Base-by-base conservation (phyloP, 1,284 basidiomycete genomes). In the Tylopilus sp. region DNA sequence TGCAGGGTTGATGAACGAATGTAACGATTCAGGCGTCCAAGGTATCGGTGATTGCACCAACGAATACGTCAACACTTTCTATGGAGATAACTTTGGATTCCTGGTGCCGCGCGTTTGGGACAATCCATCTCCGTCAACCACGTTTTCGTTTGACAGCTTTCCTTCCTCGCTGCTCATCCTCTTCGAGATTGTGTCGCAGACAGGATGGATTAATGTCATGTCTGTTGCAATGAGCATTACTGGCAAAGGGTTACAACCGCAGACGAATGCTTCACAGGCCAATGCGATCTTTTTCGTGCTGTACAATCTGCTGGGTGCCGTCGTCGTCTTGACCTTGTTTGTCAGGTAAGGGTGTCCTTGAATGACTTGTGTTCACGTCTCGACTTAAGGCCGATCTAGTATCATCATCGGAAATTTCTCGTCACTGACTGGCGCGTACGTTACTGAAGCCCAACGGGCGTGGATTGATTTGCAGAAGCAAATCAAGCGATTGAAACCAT, bases 181-280 rank as follows among this genome's bases (percentile, higher is more conserved):
- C 3, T 98, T 98, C 63, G 95, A 99, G 71, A 95, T 96, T 62
- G 91, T 98, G 34, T 96, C 93, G 0, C 73, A 97, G 41, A 91
- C 97, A 69, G 95, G 95, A 3, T 98, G 95, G 95, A 83, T 90
- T 33, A 88, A 95, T 65, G 94, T 95, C 46, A 90, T 97, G 88
- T 72, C 73, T 20, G 77, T 85, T 11, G 88, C 87, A 1, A 91
- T 91, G 71, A 83, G 83, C 57, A 89, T 97, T 52, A 85, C 80
- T 0, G 91, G 88, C 1, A 60, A 57, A 18, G 80, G 81, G 30
- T 66, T 71, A 46, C 92, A 96, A 63, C 89, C 91, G 1, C 69
- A 80, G 55, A 77, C 73, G 35, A 88, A 94, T 57, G 78, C 77
- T 2, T 77, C 84, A 1, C 86, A 91, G 59, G 80, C 76, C 61